These are phyloP conservation scores for Exophiala oligosperma DNA, from an alignment of 2,329 filamentous ascomycete genomes.

Conservation along the genomic window DNA sequence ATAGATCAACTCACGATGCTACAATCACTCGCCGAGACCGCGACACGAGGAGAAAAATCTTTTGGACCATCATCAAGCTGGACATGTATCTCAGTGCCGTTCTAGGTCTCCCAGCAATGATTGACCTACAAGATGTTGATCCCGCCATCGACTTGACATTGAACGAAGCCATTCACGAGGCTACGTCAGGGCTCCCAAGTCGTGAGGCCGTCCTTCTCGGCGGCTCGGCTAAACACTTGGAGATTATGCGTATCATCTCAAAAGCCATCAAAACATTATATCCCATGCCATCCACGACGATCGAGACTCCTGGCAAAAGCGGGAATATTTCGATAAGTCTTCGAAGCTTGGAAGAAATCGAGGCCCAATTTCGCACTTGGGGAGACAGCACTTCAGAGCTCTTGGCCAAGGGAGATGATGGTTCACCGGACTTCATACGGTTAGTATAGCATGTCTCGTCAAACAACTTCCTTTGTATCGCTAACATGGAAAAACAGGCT, in stretches of 20 bases:
- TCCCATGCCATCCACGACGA: slow-evolving; percentile 14
- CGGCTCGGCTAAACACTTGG: slow-evolving; percentile 21
- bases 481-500: slow-evolving; percentile 2
- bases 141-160: slow-evolving; percentile 3
- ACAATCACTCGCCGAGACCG: slow-evolving; percentile 9
- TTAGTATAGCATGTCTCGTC: neutral
- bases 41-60: slow-evolving; percentile 12
- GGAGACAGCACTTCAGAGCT: slow-evolving; percentile 10
- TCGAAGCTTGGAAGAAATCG: slow-evolving; percentile 9
- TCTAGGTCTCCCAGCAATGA: slow-evolving; percentile 19
- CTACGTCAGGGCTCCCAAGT: neutral
- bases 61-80: slow-evolving; percentile 25
- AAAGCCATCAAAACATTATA: slow-evolving; percentile 20
- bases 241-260: slow-evolving; percentile 19
- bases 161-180: neutral
- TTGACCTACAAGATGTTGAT: slow-evolving; percentile 22
- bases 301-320: neutral
- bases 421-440: neutral
- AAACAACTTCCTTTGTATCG: neutral
- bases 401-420: slow-evolving; percentile 1
- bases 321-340: neutral
- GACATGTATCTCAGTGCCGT: slow-evolving; percentile 23
- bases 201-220: slow-evolving; percentile 6
- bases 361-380: slow-evolving; percentile 20
- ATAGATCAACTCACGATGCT: slow-evolving; percentile 12